These are phyloP conservation scores for Pichia membranifaciens DNA, from an alignment of 805 yeast genomes.

Conservation along the genomic window DNA sequence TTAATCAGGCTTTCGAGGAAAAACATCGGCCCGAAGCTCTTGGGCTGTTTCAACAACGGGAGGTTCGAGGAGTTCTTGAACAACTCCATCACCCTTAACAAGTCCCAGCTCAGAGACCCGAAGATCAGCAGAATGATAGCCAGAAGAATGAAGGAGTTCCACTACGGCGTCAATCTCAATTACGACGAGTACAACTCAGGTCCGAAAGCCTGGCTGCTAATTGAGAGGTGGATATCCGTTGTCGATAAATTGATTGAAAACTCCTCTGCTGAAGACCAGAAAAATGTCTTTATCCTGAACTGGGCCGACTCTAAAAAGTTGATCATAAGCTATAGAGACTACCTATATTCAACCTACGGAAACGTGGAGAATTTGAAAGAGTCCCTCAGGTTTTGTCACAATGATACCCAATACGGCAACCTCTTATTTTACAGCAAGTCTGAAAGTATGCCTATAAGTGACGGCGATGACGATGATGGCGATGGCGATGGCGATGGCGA, in stretches of 20 bases:
- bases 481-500: background rate
- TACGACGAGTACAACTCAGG: conserved; percentile 50
- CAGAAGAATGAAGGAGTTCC: conserved; percentile 94
- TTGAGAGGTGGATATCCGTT: conserved; percentile 63
- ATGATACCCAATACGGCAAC: conserved; percentile 96
- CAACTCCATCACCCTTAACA: conserved; percentile 72
- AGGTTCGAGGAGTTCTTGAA: conserved; percentile 89
- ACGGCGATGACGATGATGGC: conserved; percentile 24
- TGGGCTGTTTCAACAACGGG: conserved; percentile 90
- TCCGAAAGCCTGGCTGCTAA: conserved; percentile 63
- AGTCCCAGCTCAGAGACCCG: conserved; percentile 66
- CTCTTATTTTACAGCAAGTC: conserved; percentile 48
- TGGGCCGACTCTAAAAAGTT: conserved; percentile 46
- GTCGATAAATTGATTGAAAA: conserved; percentile 39
- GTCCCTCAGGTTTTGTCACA: conserved; percentile 79
- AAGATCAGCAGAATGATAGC: conserved; percentile 80
- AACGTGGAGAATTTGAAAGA: conserved; percentile 34
- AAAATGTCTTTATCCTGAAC: conserved; percentile 37
- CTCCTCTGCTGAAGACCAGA: conserved; percentile 31
- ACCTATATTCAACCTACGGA: conserved; percentile 53
- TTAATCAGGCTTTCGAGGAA: conserved; percentile 67
- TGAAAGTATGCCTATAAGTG: conserved; percentile 24
- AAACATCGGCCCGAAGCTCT: conserved; percentile 79
- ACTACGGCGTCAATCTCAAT: conserved; percentile 65
- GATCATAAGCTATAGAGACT: conserved; percentile 50